phyloP scores from a whole-genome alignment of 371 early-diverging fungal genomes.

The Mucor piriformis region DNA sequence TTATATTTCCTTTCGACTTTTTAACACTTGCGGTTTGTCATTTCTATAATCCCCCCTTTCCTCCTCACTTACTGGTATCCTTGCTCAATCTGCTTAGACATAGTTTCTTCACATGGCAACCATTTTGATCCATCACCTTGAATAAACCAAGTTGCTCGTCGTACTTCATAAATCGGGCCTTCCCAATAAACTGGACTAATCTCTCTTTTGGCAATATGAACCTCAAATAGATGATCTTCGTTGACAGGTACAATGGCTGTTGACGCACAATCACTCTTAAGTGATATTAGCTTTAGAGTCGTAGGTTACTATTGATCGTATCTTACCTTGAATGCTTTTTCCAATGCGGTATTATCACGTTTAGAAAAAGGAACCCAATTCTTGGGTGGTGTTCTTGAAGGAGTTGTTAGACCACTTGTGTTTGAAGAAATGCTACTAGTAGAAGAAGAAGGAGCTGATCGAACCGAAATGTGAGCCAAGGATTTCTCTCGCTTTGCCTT shows the following conservation, averaged over 20 bases:
- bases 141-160: constrained; percentile 84
- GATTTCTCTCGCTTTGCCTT: constrained; percentile 22
- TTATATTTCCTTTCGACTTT: constrained; percentile 35
- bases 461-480: background rate
- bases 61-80: constrained; percentile 79
- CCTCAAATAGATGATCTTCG: constrained; percentile 83
- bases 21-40: too few species aligned
- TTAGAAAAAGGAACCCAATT: constrained; percentile 67
- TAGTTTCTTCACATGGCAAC: constrained; percentile 81
- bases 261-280: background rate
- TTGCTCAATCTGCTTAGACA: constrained; percentile 79
- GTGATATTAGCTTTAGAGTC: background rate
- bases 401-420: background rate
- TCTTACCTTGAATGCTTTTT: constrained; percentile 55
- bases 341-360: constrained; percentile 61
- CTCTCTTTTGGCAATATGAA: constrained; percentile 69
- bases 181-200: constrained; percentile 85
- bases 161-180: constrained; percentile 78
- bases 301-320: background rate
- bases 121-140: constrained; percentile 65
- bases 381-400: constrained; percentile 4
- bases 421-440: background rate
- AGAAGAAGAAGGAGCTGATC: background rate
- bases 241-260: constrained; percentile 50
- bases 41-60: too few species aligned